A percentile compares a stretch with the other conserved stretches of the same genome.
phyloP scores from a whole-genome alignment of 208 protist genomes.

The Polymyxa betae region DNA sequence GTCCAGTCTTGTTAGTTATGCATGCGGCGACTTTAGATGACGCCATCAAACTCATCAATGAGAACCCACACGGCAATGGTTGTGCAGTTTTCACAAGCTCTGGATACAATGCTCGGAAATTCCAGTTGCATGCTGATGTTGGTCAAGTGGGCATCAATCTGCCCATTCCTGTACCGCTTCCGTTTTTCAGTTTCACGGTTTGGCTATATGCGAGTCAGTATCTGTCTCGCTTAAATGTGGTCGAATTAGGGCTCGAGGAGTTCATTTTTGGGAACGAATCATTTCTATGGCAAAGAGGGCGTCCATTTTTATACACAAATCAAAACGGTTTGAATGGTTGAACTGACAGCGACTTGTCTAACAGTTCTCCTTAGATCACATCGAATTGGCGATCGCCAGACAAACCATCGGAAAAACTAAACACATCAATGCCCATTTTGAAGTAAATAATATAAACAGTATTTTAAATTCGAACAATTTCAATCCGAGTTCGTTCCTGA shows the following conservation, averaged over 20 bases:
- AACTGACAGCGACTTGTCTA: constrained; percentile 67
- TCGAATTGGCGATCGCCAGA: constrained; percentile 19
- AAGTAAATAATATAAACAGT: constrained; percentile 18
- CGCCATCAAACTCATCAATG: constrained; percentile 84
- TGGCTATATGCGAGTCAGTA: background rate
- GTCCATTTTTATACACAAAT: constrained; percentile 85
- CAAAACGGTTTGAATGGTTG: constrained; percentile 77
- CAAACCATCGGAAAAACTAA: background rate
- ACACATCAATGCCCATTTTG: constrained; percentile 46
- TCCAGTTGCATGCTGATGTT: constrained; percentile 80
- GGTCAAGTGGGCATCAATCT: constrained; percentile 87
- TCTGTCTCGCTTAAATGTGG: background rate
- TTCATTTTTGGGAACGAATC: constrained; percentile 79
- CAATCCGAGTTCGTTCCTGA: background rate
- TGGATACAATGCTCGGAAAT: constrained; percentile 83
- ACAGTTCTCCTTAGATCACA: background rate
- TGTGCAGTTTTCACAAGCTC: constrained; percentile 84
- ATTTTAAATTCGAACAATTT: constrained; percentile 25
- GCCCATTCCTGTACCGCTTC: constrained; percentile 87
- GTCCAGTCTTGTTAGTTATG: constrained; percentile 76
- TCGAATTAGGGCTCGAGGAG: constrained; percentile 58
- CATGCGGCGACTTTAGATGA: constrained; percentile 76
- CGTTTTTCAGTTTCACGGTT: constrained; percentile 89
- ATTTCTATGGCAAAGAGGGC: constrained; percentile 86
- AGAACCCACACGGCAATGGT: constrained; percentile 86